Base-by-base conservation (phyloP, 805 yeast genomes). In the Metschnikowia orientalis region DNA sequence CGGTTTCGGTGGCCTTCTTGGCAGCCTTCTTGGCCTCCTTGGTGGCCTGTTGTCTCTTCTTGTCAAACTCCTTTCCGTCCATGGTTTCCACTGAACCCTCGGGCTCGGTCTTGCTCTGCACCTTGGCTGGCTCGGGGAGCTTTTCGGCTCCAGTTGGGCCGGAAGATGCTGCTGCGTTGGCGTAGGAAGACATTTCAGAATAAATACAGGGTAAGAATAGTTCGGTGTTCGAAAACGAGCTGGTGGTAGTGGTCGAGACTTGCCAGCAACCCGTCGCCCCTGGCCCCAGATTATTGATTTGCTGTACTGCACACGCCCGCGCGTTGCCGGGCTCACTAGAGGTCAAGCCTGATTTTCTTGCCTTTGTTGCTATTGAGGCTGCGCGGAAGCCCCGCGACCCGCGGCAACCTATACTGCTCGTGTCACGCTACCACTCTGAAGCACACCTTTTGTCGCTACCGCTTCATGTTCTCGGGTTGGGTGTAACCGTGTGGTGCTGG, bases 111-210 rank as follows among this genome's bases (percentile, higher is more conserved):
- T 50, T 42, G n/a, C 31, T 30, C 28, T 55, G 49, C 24, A 53
- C 48, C 26, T 45, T 37, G 8, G 54, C 44, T 4, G 60, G 58
- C 33, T 50, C 48, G 12, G 66, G 64, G 33, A 61, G 37, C 32
- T 56, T 53, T 30, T 48, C 52, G 35, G 56, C 56, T 26, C 33
- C 33, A 27, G 50, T 47, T 23, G 67, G 66, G 10, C 64, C 67
- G 8, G 66, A 50, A 20, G 65, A 49, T 28, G 62, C 63, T 35
- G 69, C 69, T 30, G 64, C 70, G 29, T 64, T 65, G 26, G 69
- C 67, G 60, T 62, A 63, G 18, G 45, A 36, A 6, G 47, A 40
- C 47, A 44, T 44, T 7, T 12, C 4, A 18, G 18, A 30, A 20
- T 23, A 10, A 8, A 22, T 29, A 23, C 25, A n/a, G n/a, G n/a